Percentiles rank a stretch among this genome's conserved stretches.
These are phyloP conservation scores for Candida bentonensis DNA, from an alignment of 805 yeast genomes.

Conservation along the genomic window DNA sequence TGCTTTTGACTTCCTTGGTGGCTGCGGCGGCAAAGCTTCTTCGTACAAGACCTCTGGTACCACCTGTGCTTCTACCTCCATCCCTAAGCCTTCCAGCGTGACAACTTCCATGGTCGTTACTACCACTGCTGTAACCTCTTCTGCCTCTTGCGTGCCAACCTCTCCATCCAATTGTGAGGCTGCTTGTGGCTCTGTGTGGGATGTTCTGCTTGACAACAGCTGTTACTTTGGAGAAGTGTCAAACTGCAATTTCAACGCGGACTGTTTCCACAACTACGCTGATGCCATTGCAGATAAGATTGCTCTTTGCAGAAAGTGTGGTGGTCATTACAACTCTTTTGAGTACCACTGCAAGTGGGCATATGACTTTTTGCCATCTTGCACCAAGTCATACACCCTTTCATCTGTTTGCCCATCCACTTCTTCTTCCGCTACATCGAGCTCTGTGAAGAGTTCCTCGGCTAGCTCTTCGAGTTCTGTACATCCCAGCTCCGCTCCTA, in stretches of 20 bases:
- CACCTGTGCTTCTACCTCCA: neutral
- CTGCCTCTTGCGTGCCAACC: neutral
- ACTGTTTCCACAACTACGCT: neutral
- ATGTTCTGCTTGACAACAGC: neutral
- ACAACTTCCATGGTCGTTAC: neutral
- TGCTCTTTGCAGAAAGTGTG: neutral
- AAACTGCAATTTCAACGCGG: neutral
- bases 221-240: neutral
- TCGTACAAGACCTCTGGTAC: neutral
- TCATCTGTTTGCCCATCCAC: no score
- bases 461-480: neutral
- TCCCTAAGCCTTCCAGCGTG: neutral
- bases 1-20: neutral
- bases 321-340: neutral
- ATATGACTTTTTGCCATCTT: neutral
- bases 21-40: neutral
- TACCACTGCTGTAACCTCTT: neutral
- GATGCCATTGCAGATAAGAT: neutral
- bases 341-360: neutral
- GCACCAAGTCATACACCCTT: no score
- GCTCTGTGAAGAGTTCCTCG: neutral
- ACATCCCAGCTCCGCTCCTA: neutral
- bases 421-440: neutral
- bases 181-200: neutral
- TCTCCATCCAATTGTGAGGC: neutral